These are phyloP conservation scores for Chlamydomonas schloesseri DNA, from an alignment of 139 green algal species.

Conservation along the genomic window DNA sequence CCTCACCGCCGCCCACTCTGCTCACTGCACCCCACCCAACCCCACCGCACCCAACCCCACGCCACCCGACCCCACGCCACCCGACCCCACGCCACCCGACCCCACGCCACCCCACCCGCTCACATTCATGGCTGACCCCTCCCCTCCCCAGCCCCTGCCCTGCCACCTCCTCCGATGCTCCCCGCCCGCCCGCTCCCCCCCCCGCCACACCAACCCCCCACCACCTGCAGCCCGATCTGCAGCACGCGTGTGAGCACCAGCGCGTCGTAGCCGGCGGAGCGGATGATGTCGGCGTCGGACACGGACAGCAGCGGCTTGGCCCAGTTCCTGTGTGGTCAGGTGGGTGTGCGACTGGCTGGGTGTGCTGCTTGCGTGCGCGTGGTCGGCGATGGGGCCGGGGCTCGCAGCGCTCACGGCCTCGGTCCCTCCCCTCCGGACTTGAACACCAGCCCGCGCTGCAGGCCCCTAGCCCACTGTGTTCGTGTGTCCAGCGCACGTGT, in stretches of 20 bases:
- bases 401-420: not conserved
- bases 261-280: slow-evolving; percentile 8
- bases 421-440: too few species aligned
- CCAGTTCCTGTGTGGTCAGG: slow-evolving; percentile 39
- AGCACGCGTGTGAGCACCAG: slow-evolving; percentile 23
- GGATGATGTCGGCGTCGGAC: slow-evolving; percentile 23
- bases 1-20: too few species aligned
- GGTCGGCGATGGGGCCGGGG: not conserved
- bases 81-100: too few species aligned
- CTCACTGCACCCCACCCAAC: too few species aligned
- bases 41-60: too few species aligned
- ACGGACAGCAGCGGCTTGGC: slow-evolving; percentile 12
- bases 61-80: too few species aligned
- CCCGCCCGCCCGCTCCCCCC: not conserved
- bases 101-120: too few species aligned
- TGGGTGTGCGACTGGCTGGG: not conserved
- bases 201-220: not conserved
- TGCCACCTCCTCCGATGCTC: too few species aligned
- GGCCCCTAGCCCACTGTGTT: not conserved
- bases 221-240: slow-evolving; percentile 2
- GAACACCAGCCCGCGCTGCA: not conserved
- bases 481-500: too few species aligned
- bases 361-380: too few species aligned
- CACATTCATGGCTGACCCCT: too few species aligned
- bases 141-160: too few species aligned